Evolutionary conservation across 441 rosid species (phyloP).

Genomic region (Erodium trifolium): DNA sequence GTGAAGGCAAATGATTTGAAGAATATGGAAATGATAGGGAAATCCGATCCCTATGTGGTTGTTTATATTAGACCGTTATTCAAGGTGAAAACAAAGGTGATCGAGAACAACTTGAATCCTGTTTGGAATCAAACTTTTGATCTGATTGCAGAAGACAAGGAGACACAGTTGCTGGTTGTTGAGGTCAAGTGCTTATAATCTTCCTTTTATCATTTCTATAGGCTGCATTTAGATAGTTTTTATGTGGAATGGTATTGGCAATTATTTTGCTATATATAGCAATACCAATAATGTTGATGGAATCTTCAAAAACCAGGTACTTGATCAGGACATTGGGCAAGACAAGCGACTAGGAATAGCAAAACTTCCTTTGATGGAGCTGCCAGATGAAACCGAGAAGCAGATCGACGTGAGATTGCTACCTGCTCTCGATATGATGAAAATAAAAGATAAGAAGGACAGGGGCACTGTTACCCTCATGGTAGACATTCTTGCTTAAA

Average conservation of each 20-base stretch:
- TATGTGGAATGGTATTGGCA: too few relatives aligned
- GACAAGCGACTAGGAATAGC: slow-evolving; percentile 79
- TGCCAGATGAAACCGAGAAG: slow-evolving; percentile 45
- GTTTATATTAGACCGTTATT: slow-evolving; percentile 65
- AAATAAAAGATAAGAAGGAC: slow-evolving; percentile 86
- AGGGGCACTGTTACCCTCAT: slow-evolving; percentile 70
- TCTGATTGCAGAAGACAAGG: slow-evolving; percentile 91
- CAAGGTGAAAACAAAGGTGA: slow-evolving; percentile 66
- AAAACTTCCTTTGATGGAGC: slow-evolving; percentile 54
- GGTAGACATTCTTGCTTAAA: slow-evolving; percentile 30
- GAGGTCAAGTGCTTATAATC: slow-evolving; percentile 38
- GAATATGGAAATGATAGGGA: slow-evolving; percentile 96
- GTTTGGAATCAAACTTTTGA: slow-evolving; percentile 79
- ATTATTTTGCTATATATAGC: not conserved
- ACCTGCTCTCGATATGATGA: slow-evolving; percentile 80
- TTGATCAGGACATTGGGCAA: slow-evolving; percentile 81
- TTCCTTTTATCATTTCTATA: not conserved
- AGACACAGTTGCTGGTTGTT: slow-evolving; percentile 64
- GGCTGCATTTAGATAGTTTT: not conserved
- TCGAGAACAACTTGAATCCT: slow-evolving; percentile 87
- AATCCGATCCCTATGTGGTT: slow-evolving; percentile 87
- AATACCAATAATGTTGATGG: slow-evolving; percentile 6
- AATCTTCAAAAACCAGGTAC: slow-evolving; percentile 45
- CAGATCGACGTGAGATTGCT: slow-evolving; percentile 53
- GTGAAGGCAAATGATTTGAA: slow-evolving; percentile 73